Evolutionary conservation across 495 filamentous ascomycete genomes (phyloP).

Genomic region (Neurospora sp.): DNA sequence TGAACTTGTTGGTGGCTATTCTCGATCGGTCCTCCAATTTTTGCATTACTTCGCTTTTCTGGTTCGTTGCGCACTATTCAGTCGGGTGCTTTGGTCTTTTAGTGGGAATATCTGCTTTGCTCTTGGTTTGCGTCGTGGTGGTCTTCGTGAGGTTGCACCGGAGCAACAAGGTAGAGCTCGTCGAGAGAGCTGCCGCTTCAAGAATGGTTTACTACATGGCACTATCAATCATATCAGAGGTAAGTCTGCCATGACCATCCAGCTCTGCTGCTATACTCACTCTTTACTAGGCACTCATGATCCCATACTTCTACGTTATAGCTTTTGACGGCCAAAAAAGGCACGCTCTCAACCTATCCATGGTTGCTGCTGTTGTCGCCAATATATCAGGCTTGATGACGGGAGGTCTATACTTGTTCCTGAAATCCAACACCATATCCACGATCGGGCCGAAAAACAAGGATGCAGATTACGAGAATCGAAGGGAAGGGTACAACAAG

Average conservation of each 20-base stretch:
- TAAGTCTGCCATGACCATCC: conserved; percentile 10
- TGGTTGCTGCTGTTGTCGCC: conserved; percentile 39
- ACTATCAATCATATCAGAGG: conserved; percentile 32
- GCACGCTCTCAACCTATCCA: conserved; percentile 27
- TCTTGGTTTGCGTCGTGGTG: conserved; percentile 22
- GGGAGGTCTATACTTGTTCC: conserved; percentile 38
- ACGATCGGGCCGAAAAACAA: conserved; percentile 34
- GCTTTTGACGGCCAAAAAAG: conserved; percentile 20
- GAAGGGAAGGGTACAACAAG: conserved; percentile 21
- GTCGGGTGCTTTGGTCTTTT: conserved; percentile 30
- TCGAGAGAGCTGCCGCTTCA: conserved; percentile 32
- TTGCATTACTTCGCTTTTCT: conserved; percentile 40
- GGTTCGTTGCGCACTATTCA: conserved; percentile 38
- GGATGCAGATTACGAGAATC: conserved; percentile 29
- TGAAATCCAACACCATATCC: conserved; percentile 34
- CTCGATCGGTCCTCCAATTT: conserved; percentile 30
- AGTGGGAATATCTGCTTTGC: conserved; percentile 19
- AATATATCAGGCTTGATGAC: conserved; percentile 39
- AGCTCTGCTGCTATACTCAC: conserved; percentile 6
- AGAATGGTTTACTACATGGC: conserved; percentile 39
- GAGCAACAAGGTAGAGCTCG: conserved; percentile 30
- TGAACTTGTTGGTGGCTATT: conserved; percentile 33
- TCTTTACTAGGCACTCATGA: conserved; percentile 23
- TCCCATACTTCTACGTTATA: conserved; percentile 34
- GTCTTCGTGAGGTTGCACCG: conserved; percentile 30